These are phyloP conservation scores for Vickermania spadyakhi DNA, from an alignment of 208 protist species.

Conservation along the genomic window DNA sequence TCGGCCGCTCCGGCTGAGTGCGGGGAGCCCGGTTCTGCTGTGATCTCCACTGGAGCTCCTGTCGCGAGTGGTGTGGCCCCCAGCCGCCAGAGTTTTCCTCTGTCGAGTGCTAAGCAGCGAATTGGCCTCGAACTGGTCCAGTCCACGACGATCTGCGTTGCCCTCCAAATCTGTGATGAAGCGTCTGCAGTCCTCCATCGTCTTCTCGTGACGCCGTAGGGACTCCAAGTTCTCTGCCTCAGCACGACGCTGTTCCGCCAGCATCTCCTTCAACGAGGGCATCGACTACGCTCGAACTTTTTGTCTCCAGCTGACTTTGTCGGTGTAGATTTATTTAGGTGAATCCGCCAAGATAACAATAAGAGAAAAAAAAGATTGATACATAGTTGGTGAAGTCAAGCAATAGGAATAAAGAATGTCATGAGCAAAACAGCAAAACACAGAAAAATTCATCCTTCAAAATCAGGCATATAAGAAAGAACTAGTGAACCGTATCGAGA, in stretches of 20 bases:
- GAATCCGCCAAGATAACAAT: no score
- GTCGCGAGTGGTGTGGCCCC: not conserved
- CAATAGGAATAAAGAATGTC: no score
- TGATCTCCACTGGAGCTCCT: not conserved
- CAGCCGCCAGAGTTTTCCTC: not conserved
- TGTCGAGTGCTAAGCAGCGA: not conserved
- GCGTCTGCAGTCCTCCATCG: conserved; percentile 12
- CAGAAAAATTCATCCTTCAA: no score
- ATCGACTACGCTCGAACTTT: no score
- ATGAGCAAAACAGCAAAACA: no score
- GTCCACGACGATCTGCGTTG: not conserved
- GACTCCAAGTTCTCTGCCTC: conserved; percentile 10
- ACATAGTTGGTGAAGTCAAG: no score
- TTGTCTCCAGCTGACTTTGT: no score
- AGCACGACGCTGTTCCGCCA: conserved; percentile 19
- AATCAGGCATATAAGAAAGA: no score
- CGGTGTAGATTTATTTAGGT: no score
- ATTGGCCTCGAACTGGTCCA: not conserved
- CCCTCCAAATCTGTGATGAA: conserved; percentile 14
- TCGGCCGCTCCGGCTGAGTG: not conserved
- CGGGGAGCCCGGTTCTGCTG: not conserved
- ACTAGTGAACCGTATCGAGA: no score
- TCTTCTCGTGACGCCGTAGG: conserved; percentile 13
- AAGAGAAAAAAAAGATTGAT: no score
- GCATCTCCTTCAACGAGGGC: conserved; percentile 14